Conservation (phyloP, 306 rosid species). For the Vicia faba region DNA sequence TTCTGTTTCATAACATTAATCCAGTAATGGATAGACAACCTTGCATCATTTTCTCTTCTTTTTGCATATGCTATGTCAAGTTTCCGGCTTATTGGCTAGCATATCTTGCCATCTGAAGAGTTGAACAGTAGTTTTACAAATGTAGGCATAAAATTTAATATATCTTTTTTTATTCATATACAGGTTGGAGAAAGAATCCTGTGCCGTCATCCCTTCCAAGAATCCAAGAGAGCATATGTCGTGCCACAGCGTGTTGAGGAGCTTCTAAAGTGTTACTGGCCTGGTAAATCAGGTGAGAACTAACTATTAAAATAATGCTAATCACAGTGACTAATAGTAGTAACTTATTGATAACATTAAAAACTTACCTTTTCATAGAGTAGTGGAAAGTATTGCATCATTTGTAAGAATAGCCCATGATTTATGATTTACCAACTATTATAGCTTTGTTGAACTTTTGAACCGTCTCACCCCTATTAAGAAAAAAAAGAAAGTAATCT, state of each 20-base stretch:
- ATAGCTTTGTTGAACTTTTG: conserved; percentile 7
- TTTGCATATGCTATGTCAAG: conserved; percentile 2
- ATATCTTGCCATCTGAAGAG: conserved; percentile 11
- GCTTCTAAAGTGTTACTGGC: conserved; percentile 91
- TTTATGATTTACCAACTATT: not conserved
- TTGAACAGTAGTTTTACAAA: conserved; percentile 23
- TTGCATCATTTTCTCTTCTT: conserved; percentile 20
- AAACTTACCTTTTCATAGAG: conserved; percentile 4
- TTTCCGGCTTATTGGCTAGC: conserved; percentile 17
- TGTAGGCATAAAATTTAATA: conserved; percentile 14
- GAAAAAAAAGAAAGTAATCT: not conserved
- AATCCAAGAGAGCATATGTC: conserved; percentile 97
- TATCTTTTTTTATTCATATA: conserved; percentile 42
- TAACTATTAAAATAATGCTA: conserved; percentile 13
- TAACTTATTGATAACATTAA: conserved; percentile 19
- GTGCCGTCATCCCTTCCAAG: conserved; percentile 97
- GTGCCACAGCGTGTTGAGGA: conserved; percentile 95
- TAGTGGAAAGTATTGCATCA: conserved; percentile 18
- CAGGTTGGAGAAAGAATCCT: conserved; percentile 91
- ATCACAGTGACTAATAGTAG: conserved; percentile 20
- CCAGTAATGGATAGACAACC: conserved; percentile 2
- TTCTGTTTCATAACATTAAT: conserved; percentile 25
- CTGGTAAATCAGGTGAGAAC: conserved; percentile 72
- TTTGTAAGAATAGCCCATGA: conserved; percentile 3
- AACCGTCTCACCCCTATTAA: not conserved